Evolutionary conservation across 345 rosid species (phyloP).

Genomic region (Eucalyptus sp.): DNA sequence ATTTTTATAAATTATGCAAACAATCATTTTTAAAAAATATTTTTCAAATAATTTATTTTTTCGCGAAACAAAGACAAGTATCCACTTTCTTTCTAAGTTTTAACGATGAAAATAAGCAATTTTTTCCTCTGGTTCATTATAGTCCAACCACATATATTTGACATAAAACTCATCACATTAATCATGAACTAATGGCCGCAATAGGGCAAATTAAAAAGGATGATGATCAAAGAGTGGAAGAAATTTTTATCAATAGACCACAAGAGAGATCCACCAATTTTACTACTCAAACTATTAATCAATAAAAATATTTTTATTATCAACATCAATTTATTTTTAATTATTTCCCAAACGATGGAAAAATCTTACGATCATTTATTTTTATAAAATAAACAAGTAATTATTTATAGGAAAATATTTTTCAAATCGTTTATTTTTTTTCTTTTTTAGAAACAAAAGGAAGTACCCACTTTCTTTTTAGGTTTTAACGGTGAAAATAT

Average conservation of each 20-base stretch:
- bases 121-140: background rate
- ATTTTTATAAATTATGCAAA: background rate
- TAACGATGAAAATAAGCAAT: rapidly evolving
- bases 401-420: background rate
- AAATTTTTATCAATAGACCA: background rate
- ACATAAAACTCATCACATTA: background rate
- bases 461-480: background rate
- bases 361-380: background rate
- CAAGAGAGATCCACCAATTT: background rate
- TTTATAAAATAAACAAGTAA: background rate
- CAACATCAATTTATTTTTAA: too few species aligned
- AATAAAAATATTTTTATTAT: too few species aligned
- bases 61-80: rapidly evolving
- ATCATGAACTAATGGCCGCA: background rate
- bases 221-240: background rate
- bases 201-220: background rate
- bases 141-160: rapidly evolving
- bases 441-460: background rate
- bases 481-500: background rate
- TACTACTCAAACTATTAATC: background rate
- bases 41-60: rapidly evolving
- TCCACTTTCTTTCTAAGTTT: background rate
- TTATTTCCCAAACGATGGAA: too few species aligned
- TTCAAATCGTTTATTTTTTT: background rate
- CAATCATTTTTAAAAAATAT: rapidly evolving